Percentiles rank a stretch among this genome's conserved stretches.
Evolutionary conservation across 495 filamentous ascomycete species (phyloP).

Genomic region (Penicillium paradoxum): DNA sequence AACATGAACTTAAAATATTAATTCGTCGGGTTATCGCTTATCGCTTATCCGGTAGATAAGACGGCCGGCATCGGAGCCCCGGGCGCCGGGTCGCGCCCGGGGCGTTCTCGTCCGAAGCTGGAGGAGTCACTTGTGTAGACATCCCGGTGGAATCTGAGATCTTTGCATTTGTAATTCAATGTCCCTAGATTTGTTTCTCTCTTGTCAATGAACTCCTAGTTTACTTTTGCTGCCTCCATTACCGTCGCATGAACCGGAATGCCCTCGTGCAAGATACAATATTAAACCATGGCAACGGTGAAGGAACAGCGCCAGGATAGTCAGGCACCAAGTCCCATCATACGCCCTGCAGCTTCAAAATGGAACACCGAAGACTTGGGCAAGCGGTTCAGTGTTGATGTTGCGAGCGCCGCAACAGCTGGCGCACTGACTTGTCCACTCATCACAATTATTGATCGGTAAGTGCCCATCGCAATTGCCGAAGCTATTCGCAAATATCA

Average conservation of each 20-base stretch:
- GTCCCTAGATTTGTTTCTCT: not conserved
- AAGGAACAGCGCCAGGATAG: conserved; percentile 3
- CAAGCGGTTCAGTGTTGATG: conserved; percentile 66
- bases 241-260: conserved; percentile 30
- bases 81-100: conserved; percentile 20
- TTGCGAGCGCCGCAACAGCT: conserved; percentile 65
- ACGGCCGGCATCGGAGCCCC: conserved; percentile 35
- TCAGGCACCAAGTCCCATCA: conserved; percentile 11
- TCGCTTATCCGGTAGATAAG: conserved; percentile 20
- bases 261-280: conserved; percentile 27
- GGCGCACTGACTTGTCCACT: conserved; percentile 81
- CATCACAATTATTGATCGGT: conserved; percentile 92
- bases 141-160: not conserved
- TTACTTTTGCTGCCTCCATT: not conserved
- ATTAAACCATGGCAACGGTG: conserved; percentile 26
- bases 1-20: conserved; percentile 2
- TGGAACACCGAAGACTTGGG: conserved; percentile 79
- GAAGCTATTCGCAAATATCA: not conserved
- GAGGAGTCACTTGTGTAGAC: not conserved
- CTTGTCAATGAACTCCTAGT: too few relatives aligned
- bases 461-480: conserved; percentile 19
- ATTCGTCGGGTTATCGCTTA: not conserved
- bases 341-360: conserved; percentile 21
- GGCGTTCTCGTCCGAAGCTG: conserved; percentile 29
- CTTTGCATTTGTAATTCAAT: conserved; percentile 17